Conservation (phyloP, 1,139 yeast species). For the Geotrichum klebahnii region DNA sequence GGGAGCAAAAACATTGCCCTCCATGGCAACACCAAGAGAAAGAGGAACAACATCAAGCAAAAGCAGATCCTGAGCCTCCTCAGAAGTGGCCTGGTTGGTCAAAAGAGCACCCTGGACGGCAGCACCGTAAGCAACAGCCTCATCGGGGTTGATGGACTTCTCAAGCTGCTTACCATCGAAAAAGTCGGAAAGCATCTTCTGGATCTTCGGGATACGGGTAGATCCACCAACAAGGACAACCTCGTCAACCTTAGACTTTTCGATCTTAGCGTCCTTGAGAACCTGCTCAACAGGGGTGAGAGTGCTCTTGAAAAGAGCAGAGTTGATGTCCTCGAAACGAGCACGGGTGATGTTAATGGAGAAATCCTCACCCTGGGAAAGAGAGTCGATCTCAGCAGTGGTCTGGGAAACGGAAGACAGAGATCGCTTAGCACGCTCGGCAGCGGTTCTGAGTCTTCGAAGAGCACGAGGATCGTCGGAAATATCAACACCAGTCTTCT, state of each 20-base stretch:
- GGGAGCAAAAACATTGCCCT: constrained; percentile 98
- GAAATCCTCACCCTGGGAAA: constrained; percentile 78
- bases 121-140: constrained; percentile 98
- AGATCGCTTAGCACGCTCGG: constrained; percentile 90
- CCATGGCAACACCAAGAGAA: constrained; percentile 99
- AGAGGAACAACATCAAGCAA: constrained; percentile 98
- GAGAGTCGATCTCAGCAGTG: constrained; percentile 78
- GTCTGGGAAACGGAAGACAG: constrained; percentile 83
- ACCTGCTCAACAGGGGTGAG: constrained; percentile 84
- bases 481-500: constrained; percentile 75
- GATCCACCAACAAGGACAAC: constrained; percentile 90
- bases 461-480: constrained; percentile 73
- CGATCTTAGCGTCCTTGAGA: constrained; percentile 72
- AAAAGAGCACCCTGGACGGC: constrained; percentile 99
- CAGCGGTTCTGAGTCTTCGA: constrained; percentile 85
- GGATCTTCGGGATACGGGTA: constrained; percentile 91
- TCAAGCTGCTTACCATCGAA: constrained; percentile 88
- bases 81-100: constrained; percentile 96
- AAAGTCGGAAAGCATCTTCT: constrained; percentile 78
- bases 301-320: constrained; percentile 78
- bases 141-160: constrained; percentile 84
- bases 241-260: constrained; percentile 76
- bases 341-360: constrained; percentile 82
- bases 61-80: constrained; percentile 94
- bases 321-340: constrained; percentile 84